Evolutionary conservation across 73 alveolate species (phyloP).

Genomic region (Tetrahymena elliotti): DNA sequence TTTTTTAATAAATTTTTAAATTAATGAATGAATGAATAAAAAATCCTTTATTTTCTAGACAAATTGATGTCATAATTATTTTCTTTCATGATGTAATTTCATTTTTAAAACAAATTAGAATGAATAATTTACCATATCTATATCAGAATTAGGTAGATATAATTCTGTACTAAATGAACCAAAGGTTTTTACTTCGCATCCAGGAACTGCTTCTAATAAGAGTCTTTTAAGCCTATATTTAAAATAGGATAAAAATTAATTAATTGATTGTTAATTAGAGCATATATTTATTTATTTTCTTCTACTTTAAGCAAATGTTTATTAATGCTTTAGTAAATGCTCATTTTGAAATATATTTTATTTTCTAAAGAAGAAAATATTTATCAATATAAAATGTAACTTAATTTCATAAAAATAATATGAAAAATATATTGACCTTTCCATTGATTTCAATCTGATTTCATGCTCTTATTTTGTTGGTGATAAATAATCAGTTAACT

Average conservation of each 20-base stretch:
- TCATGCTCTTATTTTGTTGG: constrained; percentile 67
- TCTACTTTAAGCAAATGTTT: background rate
- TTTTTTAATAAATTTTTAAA: constrained; percentile 29
- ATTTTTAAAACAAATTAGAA: background rate
- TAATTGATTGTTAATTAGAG: background rate
- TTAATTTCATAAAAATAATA: background rate
- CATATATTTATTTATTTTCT: background rate
- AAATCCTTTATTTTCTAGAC: background rate
- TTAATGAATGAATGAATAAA: background rate
- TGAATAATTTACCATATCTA: constrained; percentile 76
- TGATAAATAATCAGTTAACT: constrained; percentile 72
- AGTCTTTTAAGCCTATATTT: constrained; percentile 25
- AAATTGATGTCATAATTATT: too few relatives aligned
- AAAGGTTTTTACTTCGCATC: constrained; percentile 61
- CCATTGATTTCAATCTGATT: constrained; percentile 51
- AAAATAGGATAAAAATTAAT: background rate
- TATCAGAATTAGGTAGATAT: constrained; percentile 89
- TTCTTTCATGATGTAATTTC: constrained; percentile 6
- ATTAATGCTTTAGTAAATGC: background rate
- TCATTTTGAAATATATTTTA: background rate
- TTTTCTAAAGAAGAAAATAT: background rate
- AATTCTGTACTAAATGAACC: constrained; percentile 91
- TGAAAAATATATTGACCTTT: background rate
- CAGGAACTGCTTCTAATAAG: constrained; percentile 29
- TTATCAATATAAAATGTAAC: too few relatives aligned